These are phyloP conservation scores for Penicillium decumbens DNA, from an alignment of 2,329 filamentous ascomycete species.

Conservation along the genomic window DNA sequence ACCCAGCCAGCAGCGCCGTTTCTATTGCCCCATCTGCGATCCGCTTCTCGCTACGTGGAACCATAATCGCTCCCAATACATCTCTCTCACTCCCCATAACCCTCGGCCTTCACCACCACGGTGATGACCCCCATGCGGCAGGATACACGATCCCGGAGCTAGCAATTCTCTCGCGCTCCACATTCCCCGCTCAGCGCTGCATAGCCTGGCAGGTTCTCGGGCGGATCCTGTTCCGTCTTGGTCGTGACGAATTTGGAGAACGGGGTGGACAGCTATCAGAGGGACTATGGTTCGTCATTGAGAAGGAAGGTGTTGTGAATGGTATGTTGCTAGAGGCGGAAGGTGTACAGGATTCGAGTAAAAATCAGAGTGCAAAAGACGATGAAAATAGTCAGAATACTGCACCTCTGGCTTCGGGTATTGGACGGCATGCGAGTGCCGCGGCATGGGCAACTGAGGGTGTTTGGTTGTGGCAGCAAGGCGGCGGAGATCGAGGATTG, in stretches of 20 bases:
- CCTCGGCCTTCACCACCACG: conserved; percentile 87
- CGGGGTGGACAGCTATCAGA: conserved; percentile 62
- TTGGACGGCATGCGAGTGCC: conserved; percentile 66
- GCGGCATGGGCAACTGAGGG: conserved; percentile 83
- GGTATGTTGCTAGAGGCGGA: conserved; percentile 71
- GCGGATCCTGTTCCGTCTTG: conserved; percentile 75
- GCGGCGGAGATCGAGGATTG: conserved; percentile 48
- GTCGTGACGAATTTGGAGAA: conserved; percentile 64
- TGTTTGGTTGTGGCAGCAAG: conserved; percentile 79
- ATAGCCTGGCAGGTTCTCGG: conserved; percentile 89
- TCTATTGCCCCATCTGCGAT: conserved; percentile 62
- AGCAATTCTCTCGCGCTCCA: conserved; percentile 71
- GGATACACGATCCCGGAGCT: conserved; percentile 91
- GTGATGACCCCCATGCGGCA: conserved; percentile 83
- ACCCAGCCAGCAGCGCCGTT: conserved; percentile 68
- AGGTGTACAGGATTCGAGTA: conserved; percentile 44
- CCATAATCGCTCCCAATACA: conserved; percentile 69
- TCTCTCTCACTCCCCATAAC: conserved; percentile 70
- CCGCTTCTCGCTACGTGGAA: conserved; percentile 83
- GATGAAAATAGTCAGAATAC: neutral
- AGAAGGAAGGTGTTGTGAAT: conserved; percentile 71
- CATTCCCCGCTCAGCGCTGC: conserved; percentile 80
- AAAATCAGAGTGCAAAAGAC: conserved; percentile 6
- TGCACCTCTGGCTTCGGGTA: conserved; percentile 22
- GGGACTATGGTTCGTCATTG: conserved; percentile 77